Evolutionary conservation across 805 yeast species (phyloP).

Genomic region (Wickerhamiella qilinensis): DNA sequence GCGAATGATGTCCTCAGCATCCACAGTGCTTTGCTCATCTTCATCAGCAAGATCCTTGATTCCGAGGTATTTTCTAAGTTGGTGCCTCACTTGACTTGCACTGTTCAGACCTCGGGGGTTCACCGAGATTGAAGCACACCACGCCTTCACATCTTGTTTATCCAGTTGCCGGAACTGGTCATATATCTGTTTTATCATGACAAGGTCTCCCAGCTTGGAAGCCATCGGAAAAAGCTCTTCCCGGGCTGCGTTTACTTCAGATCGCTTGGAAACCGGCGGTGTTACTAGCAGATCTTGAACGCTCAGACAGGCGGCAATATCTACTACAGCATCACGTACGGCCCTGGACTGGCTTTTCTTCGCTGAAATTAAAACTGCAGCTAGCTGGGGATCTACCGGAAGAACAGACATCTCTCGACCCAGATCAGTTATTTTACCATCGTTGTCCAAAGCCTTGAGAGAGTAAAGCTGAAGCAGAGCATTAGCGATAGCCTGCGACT

Average conservation of each 20-base stretch:
- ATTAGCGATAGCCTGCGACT: conserved; percentile 53
- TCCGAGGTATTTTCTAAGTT: conserved; percentile 53
- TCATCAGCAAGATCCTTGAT: conserved; percentile 18
- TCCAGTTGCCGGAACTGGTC: conserved; percentile 36
- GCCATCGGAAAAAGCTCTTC: conserved; percentile 56
- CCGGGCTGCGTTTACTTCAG: conserved; percentile 67
- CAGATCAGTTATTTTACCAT: conserved; percentile 57
- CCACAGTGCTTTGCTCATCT: conserved; percentile 22
- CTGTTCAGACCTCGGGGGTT: conserved; percentile 68
- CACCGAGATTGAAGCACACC: conserved; percentile 72
- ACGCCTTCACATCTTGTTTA: conserved; percentile 45
- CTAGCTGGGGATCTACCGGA: conserved; percentile 84
- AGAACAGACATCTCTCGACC: conserved; percentile 80
- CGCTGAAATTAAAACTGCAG: conserved; percentile 70
- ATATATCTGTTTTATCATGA: conserved; percentile 64
- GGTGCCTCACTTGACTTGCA: conserved; percentile 59
- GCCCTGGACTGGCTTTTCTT: conserved; percentile 21
- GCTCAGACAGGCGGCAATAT: conserved; percentile 81
- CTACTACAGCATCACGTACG: conserved; percentile 47
- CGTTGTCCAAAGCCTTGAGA: conserved; percentile 60
- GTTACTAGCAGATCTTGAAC: conserved; percentile 76
- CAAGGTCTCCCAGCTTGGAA: conserved; percentile 62
- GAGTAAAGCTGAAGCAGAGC: conserved; percentile 68
- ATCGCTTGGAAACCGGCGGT: conserved; percentile 66
- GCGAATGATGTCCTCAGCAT: conserved; percentile 46